These are phyloP conservation scores for Penicillium fuscoglaucum DNA, from an alignment of 2,329 filamentous ascomycete species.

Conservation along the genomic window DNA sequence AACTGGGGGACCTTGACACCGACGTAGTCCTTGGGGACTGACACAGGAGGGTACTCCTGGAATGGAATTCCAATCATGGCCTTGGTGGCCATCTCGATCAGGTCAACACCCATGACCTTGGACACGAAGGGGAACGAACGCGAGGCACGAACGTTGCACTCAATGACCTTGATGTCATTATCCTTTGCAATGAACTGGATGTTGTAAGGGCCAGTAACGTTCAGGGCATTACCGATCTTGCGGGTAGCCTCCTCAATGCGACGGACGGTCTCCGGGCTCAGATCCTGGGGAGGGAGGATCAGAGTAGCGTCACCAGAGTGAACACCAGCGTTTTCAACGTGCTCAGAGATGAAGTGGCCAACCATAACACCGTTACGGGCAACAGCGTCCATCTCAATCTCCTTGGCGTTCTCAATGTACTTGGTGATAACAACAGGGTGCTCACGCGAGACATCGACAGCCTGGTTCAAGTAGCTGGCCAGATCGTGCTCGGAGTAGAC, in stretches of 20 bases:
- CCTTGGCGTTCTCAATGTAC: constrained; percentile 98
- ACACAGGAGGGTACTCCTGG: constrained; percentile 74
- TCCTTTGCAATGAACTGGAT: constrained; percentile 99
- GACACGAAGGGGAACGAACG: constrained; percentile 97
- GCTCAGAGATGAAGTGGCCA: constrained; percentile 96
- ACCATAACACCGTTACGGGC: constrained; percentile 85
- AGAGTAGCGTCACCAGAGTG: constrained; percentile 97
- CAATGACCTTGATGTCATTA: constrained; percentile 99
- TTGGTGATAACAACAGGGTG: constrained; percentile 98
- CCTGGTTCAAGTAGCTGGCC: constrained; percentile 83
- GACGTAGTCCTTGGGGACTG: constrained; percentile 77
- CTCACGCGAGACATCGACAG: constrained; percentile 87
- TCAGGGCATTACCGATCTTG: constrained; percentile 91
- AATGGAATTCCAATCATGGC: constrained; percentile 88
- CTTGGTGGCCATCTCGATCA: constrained; percentile 98
- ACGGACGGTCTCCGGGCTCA: constrained; percentile 82
- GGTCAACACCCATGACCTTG: constrained; percentile 95
- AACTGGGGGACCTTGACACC: constrained; percentile 99
- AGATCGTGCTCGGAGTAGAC: constrained; percentile 95
- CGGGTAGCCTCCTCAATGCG: constrained; percentile 92
- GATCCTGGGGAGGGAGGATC: constrained; percentile 90
- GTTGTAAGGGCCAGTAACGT: constrained; percentile 96
- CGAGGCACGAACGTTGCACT: constrained; percentile 96
- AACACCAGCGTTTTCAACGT: constrained; percentile 97
- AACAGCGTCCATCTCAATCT: constrained; percentile 99